Base-by-base conservation (phyloP, 768 basidiomycete species). In the Boletus rufocinnamomeus region DNA sequence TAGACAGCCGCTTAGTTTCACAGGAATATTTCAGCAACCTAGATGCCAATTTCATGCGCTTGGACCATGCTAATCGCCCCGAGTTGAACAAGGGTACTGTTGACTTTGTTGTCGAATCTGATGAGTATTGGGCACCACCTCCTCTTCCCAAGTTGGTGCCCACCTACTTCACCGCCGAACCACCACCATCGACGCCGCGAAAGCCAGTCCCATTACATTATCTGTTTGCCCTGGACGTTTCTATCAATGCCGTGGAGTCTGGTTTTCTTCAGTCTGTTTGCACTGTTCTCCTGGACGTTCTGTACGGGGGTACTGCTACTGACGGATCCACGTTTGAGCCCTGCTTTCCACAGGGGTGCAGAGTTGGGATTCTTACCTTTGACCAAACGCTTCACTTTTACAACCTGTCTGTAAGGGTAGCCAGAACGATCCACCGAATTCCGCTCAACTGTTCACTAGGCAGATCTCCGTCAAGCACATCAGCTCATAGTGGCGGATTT, bases 61-160 rank as follows among this genome's bases (percentile, higher is more conserved):
- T 93, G 46, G 95, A 98, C 72, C 87, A 94, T 62, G 73, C 82
- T 28, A 79, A 91, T 56, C 84, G 94, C 9, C 91, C 89, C 19
- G 97, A 99, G 72, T 77, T 99, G 28, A 87, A 84, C 63, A 87
- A 87, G 70, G 97, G 97, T 2, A 98, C 95, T 1, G 82, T 97
- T 50, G 97, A 98, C 72, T 95, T 97, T 63, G 77, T 80, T 5
- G 95, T 95, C 11, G 81, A 88, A 0, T 69, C 69, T 0, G 77
- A 86, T 60, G 84, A 87, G 47, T 99, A 99, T 68, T 95, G 93
- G 91, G 90, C 94, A 3, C 78, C 82, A 37, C 82, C 87, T 47
- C 86, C 89, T 14, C 77, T 84, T 19, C 76, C 79, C 30, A 76
- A 80, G 59, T 66, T 88, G 52, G 71, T 76, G 10, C 76, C 81